A percentile compares a stretch with the other conserved stretches of the same genome.
These are phyloP conservation scores for Salix purpurea DNA, from an alignment of 345 rosid genomes.

Conservation along the genomic window DNA sequence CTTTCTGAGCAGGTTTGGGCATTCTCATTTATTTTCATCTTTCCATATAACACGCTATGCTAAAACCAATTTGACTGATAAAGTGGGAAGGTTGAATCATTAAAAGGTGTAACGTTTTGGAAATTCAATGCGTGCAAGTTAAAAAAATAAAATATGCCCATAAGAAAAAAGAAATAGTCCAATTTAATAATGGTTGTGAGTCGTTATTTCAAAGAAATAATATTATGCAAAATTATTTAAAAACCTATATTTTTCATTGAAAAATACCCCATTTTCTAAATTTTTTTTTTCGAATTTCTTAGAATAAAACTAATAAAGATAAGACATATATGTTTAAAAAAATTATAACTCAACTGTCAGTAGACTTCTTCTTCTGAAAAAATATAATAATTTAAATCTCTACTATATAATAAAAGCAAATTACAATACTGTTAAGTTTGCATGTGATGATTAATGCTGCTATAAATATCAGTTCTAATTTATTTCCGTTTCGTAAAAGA, in stretches of 20 bases:
- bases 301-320: not conserved
- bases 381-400: too few species aligned
- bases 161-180: not conserved
- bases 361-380: too few species aligned
- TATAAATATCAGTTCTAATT: too few species aligned
- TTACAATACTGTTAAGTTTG: too few species aligned
- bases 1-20: not conserved
- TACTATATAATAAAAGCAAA: too few species aligned
- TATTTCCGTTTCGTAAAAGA: too few species aligned
- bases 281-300: not conserved
- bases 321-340: not conserved
- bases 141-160: not conserved
- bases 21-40: not conserved
- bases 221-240: too few species aligned
- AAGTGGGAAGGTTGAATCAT: not conserved
- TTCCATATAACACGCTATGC: not conserved
- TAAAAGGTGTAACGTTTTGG: not conserved
- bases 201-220: not conserved
- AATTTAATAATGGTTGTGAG: not conserved
- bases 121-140: not conserved
- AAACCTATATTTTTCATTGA: too few species aligned
- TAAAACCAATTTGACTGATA: not conserved
- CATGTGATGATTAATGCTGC: too few species aligned
- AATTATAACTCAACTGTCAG: too few species aligned
- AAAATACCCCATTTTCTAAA: too few species aligned